Base-by-base conservation (phyloP, 225 moss, liverwort and hornwort genomes). In the Polytrichum commune region DNA sequence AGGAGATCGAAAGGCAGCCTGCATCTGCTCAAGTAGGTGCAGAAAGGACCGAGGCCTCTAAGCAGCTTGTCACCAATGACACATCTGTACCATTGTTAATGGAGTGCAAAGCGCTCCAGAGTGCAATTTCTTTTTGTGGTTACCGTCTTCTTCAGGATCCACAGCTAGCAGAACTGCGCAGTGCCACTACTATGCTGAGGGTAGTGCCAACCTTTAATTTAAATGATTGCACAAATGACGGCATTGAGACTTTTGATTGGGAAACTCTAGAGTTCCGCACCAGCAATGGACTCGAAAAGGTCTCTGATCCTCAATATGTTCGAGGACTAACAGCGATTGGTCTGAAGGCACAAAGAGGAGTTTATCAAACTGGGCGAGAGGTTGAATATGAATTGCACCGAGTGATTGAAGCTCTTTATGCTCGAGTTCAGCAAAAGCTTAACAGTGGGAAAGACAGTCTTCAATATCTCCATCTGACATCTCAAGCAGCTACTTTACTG, bases 271-370 rank as follows among this genome's bases (percentile, higher is more conserved):
- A 82, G 63, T 82, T 74, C 63, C 71, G 75, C 73, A 77, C 67
- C 27, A 67, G 71, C 18, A 71, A 62, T 77, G 85, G 76, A 63
- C 85, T 81, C 23, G 87, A 87, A 16, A 71, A 79, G 25, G 74
- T 54, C 54, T 68, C 74, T 61, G 79, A 83, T 67, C 82, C 80
- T 29, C 75, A 86, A 76, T 78, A 81, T 53, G 82, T 89, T 23
- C 78, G 84, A 67, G 92, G 92, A 6, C 80, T 93, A 72, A 78
- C 81, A 71, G 92, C 92, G 73, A 80, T 93, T 65, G 90, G 83
- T 53, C 80, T 86, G 8, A 90, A 84, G 80, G 90, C 88, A 71
- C 84, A 78, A 55, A 76, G 79, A 73, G 92, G 92, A 30, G 32
- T 93, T 58, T 93, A 90, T 82, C 72, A 66, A 74, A 88, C 84